These are phyloP conservation scores for Eimeria falciformis DNA, from an alignment of 169 alveolate species.

Conservation along the genomic window DNA sequence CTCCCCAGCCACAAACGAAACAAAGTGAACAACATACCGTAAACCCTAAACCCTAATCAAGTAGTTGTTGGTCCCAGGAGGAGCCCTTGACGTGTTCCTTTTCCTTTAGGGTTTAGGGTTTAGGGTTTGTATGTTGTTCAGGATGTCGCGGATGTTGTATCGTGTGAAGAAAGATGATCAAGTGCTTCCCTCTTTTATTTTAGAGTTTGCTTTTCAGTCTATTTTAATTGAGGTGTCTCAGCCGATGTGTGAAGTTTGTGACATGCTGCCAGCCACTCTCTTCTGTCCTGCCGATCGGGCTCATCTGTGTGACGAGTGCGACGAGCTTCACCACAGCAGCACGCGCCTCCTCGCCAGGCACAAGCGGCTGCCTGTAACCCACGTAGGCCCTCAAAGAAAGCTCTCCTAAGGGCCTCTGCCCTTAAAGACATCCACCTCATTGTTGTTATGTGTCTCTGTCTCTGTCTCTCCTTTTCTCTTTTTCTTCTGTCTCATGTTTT, in stretches of 20 bases:
- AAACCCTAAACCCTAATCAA: conserved; percentile 20
- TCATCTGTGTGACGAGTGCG: conserved; percentile 91
- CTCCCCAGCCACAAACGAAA: conserved; percentile 13
- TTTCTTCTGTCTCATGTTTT: background rate
- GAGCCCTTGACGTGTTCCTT: too few relatives aligned
- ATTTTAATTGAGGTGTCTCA: conserved; percentile 87
- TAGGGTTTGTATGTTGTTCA: background rate
- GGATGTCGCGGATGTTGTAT: conserved; percentile 77
- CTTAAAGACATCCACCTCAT: background rate
- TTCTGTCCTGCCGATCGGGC: conserved; percentile 91
- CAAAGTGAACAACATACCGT: background rate
- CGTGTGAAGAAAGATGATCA: conserved; percentile 86
- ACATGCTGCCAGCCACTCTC: conserved; percentile 82
- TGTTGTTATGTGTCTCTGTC: background rate
- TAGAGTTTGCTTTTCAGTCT: conserved; percentile 87
- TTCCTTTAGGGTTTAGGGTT: background rate
- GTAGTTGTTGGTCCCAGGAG: background rate
- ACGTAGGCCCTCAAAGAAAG: background rate
- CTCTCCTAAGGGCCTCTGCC: background rate
- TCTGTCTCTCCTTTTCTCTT: background rate
- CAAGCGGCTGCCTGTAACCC: conserved; percentile 87
- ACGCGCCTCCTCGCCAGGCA: conserved; percentile 89
- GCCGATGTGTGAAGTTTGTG: conserved; percentile 90
- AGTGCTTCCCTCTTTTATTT: conserved; percentile 83
- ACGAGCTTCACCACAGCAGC: conserved; percentile 87